Base-by-base conservation (phyloP, 257 asterid species). In the Penstemon newberryi region DNA sequence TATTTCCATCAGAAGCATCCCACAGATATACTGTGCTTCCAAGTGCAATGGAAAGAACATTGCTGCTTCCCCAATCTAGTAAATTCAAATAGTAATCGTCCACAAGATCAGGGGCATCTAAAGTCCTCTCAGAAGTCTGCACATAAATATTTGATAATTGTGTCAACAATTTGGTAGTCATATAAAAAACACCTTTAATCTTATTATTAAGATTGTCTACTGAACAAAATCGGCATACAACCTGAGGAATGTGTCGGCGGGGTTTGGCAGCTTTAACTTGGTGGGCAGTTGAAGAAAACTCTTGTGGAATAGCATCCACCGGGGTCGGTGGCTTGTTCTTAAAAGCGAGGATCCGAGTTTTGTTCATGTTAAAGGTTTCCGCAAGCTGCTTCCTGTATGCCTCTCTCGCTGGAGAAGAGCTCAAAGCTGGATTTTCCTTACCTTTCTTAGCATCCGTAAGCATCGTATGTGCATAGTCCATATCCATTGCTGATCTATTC, bases 71-170 rank as follows among this genome's bases (percentile, higher is more conserved):
- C 98, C 98, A 93, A 73, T 93, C 98, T 40, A 93, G 69, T 11
- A 93, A 79, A 43, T 93, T 93, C 90, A 93, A 69, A 69, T 88
- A 93, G 82, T 86, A 93, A 73, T 93, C 98, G 63, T 93, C 98
- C 71, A 88, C 42, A 72, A 93, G 68, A 67, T 85, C 97, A 58
- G 98, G 98, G 73, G 97, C 96, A 83, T 93, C 97, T 33, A 93
- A 80, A 36, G 97, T 90, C 79, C 94, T 88, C 84, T 90, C 98
- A 5, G 95, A 90, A 59, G 92, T 85, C 98, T 90, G 95, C 84
- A 83, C 19, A 70, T 63, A 59, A 37, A 73, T 8, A 80, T 39
- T 6, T 60, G 2, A 25, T 25, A 71, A 43, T 52, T 44, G 33
- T 67, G 69, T 79, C 60, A 63, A 46, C 5, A 57, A 15, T 47